A percentile compares a stretch with the other conserved stretches of the same genome.
Evolutionary conservation across 1,284 basidiomycete species (phyloP).

Genomic region (Polyporus tsugae): DNA sequence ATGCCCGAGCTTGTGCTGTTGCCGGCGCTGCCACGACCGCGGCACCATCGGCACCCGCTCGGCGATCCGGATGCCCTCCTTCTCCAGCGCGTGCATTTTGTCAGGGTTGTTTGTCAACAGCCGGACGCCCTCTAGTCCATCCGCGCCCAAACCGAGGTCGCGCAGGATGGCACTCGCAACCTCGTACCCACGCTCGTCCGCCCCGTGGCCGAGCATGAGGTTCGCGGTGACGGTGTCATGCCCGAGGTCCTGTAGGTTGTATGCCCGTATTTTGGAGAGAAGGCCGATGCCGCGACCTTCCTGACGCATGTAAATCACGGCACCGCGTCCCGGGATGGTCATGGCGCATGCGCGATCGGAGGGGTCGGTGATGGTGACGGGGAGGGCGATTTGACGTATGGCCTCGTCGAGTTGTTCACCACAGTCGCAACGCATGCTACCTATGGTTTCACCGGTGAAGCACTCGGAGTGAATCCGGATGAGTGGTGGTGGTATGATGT

Average conservation of each 20-base stretch:
- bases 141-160: constrained; percentile 83
- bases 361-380: constrained; percentile 58
- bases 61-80: constrained; percentile 82
- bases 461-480: constrained; percentile 98
- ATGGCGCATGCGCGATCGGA: constrained; percentile 42
- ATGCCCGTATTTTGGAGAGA: constrained; percentile 95
- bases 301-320: constrained; percentile 96
- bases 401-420: constrained; percentile 99
- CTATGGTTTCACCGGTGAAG: constrained; percentile 98
- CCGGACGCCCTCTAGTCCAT: constrained; percentile 69
- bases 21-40: constrained; percentile 78
- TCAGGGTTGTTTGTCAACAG: constrained; percentile 98
- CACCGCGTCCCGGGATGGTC: constrained; percentile 85
- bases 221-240: constrained; percentile 99
- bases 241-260: constrained; percentile 98
- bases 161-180: constrained; percentile 90
- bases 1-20: constrained; percentile 43
- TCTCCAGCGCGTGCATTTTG: constrained; percentile 89
- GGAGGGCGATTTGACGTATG: constrained; percentile 88
- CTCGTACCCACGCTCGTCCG: constrained; percentile 95
- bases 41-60: constrained; percentile 97
- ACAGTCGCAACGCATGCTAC: constrained; percentile 98
- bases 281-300: constrained; percentile 99
- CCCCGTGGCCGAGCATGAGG: constrained; percentile 92
- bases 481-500: constrained; percentile 75